phyloP scores from a whole-genome alignment of 495 filamentous ascomycete genomes.

The Aspergillus cavernicola region DNA sequence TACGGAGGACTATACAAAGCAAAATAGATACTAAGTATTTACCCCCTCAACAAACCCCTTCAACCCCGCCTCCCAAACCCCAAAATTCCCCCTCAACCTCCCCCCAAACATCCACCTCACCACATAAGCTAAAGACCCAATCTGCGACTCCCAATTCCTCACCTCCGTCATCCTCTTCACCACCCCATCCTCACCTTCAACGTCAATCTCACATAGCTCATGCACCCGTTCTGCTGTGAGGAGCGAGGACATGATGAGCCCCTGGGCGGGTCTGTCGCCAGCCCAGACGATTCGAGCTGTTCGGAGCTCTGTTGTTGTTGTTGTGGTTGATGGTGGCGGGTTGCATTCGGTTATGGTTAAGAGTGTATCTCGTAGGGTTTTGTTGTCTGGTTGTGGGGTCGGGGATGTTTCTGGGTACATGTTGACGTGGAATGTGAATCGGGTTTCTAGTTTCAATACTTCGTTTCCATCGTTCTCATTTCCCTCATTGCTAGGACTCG shows the following conservation, averaged over 20 bases:
- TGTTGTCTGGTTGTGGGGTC: slow-evolving; percentile 22
- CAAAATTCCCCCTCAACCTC: slow-evolving; percentile 33
- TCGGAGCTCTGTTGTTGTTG: too few relatives aligned
- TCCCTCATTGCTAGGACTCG: background rate
- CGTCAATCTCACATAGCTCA: slow-evolving; percentile 33
- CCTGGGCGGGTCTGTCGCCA: slow-evolving; percentile 24
- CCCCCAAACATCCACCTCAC: slow-evolving; percentile 38
- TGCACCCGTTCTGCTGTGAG: slow-evolving; percentile 39
- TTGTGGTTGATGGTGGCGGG: slow-evolving; percentile 24
- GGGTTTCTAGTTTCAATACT: slow-evolving; percentile 34
- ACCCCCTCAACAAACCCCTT: slow-evolving; percentile 29
- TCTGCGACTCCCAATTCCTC: slow-evolving; percentile 43
- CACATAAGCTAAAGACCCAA: slow-evolving; percentile 35
- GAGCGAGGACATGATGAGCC: slow-evolving; percentile 24
- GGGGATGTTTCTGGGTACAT: slow-evolving; percentile 25
- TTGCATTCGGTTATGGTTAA: slow-evolving; percentile 28
- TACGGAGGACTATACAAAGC: too few relatives aligned
- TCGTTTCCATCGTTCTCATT: background rate
- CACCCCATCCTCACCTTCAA: slow-evolving; percentile 13
- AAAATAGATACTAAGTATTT: too few relatives aligned
- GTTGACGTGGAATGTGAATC: slow-evolving; percentile 40
- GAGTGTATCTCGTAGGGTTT: background rate
- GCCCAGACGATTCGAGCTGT: slow-evolving; percentile 38
- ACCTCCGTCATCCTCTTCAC: slow-evolving; percentile 31
- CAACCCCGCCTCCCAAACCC: slow-evolving; percentile 38